Evolutionary conservation across 306 rosid genomes (phyloP).

Genomic region (Macrotyloma uniflorum): DNA sequence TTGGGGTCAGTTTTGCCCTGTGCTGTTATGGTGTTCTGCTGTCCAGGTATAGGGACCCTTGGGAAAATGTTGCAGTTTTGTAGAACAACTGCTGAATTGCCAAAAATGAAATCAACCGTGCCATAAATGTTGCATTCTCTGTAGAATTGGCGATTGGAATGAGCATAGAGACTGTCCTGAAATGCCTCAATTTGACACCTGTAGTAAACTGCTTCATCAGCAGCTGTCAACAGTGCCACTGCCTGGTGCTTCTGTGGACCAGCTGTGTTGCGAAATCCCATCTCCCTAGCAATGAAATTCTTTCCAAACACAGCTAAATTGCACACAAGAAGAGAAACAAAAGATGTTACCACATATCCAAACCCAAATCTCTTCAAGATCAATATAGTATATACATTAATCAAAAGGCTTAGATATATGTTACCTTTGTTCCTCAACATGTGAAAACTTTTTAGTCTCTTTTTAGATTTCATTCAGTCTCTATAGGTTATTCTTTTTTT

Average conservation of each 20-base stretch:
- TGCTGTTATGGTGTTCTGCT: slow-evolving; percentile 77
- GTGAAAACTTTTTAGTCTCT: not conserved
- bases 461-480: not conserved
- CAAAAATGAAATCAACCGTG: slow-evolving; percentile 83
- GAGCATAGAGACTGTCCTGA: slow-evolving; percentile 74
- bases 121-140: slow-evolving; percentile 69
- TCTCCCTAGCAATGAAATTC: slow-evolving; percentile 64
- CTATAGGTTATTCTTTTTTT: no score
- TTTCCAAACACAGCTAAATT: slow-evolving; percentile 42
- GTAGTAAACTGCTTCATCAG: slow-evolving; percentile 68
- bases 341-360: not conserved
- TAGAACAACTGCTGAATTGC: slow-evolving; percentile 66
- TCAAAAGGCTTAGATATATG: not conserved
- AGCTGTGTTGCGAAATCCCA: slow-evolving; percentile 71
- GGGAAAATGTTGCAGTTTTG: slow-evolving; percentile 68
- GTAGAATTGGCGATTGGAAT: slow-evolving; percentile 69
- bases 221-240: slow-evolving; percentile 68
- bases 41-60: slow-evolving; percentile 56
- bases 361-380: not conserved
- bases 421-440: not conserved
- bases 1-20: slow-evolving; percentile 81
- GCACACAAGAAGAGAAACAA: not conserved
- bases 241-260: slow-evolving; percentile 82
- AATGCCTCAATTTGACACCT: slow-evolving; percentile 63
- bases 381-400: not conserved